These are phyloP conservation scores for Cicer judaicum DNA, from an alignment of 306 rosid species.

Conservation along the genomic window DNA sequence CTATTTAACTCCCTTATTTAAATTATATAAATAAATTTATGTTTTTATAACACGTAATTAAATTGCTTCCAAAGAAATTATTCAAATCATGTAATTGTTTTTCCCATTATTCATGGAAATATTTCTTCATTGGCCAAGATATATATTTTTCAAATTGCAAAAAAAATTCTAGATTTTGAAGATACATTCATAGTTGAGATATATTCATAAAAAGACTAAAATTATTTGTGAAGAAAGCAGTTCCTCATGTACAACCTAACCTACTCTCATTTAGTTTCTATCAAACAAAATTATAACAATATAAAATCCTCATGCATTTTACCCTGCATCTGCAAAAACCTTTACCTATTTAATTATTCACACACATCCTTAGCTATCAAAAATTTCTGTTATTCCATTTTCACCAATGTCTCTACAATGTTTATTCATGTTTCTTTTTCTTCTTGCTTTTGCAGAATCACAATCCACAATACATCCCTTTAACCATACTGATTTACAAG, in stretches of 20 bases:
- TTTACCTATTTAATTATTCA: conserved; percentile 43
- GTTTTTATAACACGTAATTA: too few species aligned
- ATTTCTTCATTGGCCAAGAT: background rate
- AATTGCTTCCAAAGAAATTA: too few species aligned
- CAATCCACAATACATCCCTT: conserved; percentile 25
- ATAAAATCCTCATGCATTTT: conserved; percentile 42
- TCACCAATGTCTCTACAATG: conserved; percentile 42
- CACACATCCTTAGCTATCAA: conserved; percentile 27
- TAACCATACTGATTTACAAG: conserved; percentile 50
- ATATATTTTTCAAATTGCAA: background rate
- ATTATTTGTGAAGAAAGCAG: conserved; percentile 43
- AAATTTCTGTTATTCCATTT: background rate
- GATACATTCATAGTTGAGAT: too few species aligned
- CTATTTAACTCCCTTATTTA: too few species aligned
- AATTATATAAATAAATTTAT: too few species aligned
- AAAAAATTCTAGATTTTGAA: too few species aligned
- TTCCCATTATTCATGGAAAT: background rate
- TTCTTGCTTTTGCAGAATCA: conserved; percentile 46
- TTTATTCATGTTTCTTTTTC: conserved; percentile 38
- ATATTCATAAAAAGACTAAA: too few species aligned
- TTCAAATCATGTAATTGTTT: background rate
- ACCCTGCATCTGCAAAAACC: conserved; percentile 24
- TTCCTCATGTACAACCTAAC: conserved; percentile 54
- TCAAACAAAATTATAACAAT: conserved; percentile 21
- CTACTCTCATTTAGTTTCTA: conserved; percentile 41